A percentile compares a stretch with the other conserved stretches of the same genome.
Evolutionary conservation across 768 basidiomycete species (phyloP).

Genomic region (Phaffia australis): DNA sequence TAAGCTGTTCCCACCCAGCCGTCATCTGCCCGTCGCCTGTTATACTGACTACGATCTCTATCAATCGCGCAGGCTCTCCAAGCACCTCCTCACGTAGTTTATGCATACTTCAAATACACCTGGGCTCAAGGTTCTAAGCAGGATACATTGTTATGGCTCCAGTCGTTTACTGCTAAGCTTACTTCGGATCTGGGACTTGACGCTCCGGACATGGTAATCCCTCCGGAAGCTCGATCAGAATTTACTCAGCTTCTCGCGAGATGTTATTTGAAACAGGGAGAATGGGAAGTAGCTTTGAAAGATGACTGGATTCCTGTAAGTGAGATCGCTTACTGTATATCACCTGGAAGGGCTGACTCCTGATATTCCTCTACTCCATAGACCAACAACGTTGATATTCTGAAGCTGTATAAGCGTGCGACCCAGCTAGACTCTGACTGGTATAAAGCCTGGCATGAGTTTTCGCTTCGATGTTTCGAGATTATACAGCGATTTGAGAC

Average conservation of each 20-base stretch:
- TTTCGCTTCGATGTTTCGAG: constrained; percentile 93
- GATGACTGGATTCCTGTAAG: constrained; percentile 70
- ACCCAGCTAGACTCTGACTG: constrained; percentile 88
- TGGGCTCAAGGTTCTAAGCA: constrained; percentile 77
- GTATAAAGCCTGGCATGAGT: constrained; percentile 99
- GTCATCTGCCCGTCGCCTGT: too few species aligned
- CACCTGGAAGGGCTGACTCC: constrained; percentile 22
- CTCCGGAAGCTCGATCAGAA: constrained; percentile 43
- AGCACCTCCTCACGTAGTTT: constrained; percentile 90
- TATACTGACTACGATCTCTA: neutral
- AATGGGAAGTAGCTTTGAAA: constrained; percentile 77
- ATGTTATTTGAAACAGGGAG: constrained; percentile 90
- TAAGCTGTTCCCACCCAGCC: constrained; percentile 1
- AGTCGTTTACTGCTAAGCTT: constrained; percentile 67
- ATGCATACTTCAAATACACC: constrained; percentile 88
- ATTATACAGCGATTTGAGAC: constrained; percentile 72
- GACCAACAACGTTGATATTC: constrained; percentile 69
- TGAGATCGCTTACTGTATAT: neutral
- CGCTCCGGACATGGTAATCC: constrained; percentile 16
- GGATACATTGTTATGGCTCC: constrained; percentile 70
- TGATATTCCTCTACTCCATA: constrained; percentile 34
- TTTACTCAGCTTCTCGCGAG: constrained; percentile 81
- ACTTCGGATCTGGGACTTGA: constrained; percentile 42
- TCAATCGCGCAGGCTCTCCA: constrained; percentile 36
- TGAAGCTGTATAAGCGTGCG: constrained; percentile 72